Conservation (phyloP, 257 asterid genomes). For the Phtheirospermum japonicum region DNA sequence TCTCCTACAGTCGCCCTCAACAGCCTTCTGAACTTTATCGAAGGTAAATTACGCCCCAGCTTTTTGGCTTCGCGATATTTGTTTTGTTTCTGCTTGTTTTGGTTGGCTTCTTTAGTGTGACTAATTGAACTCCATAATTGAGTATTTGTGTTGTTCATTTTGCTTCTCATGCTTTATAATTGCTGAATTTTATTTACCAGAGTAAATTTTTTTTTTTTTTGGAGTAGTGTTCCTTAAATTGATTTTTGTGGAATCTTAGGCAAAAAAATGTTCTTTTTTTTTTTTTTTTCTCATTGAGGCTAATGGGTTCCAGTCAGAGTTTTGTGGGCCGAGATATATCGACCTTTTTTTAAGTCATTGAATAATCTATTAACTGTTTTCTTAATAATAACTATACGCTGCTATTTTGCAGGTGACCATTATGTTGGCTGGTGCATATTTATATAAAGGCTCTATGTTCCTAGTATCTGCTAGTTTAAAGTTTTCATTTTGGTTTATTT, state of each 20-base stretch:
- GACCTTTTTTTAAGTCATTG: background rate
- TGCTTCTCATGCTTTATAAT: slow-evolving; percentile 20
- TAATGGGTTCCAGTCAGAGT: background rate
- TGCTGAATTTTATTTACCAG: slow-evolving; percentile 12
- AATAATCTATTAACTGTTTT: too few relatives aligned
- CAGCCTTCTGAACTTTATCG: slow-evolving; percentile 7
- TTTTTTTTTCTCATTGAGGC: slow-evolving; percentile 1
- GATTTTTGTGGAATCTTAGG: too few relatives aligned
- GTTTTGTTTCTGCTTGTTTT: background rate
- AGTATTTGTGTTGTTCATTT: slow-evolving; percentile 14
- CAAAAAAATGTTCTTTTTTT: background rate
- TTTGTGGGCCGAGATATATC: slow-evolving; percentile 4
- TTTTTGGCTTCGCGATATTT: background rate
- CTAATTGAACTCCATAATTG: slow-evolving; percentile 15
- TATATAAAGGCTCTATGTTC: background rate
- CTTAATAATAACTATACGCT: too few relatives aligned
- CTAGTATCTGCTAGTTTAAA: background rate
- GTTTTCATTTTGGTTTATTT: slow-evolving; percentile 17
- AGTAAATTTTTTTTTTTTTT: too few relatives aligned
- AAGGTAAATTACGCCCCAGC: background rate
- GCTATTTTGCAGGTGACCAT: too few relatives aligned
- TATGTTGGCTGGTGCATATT: slow-evolving; percentile 17
- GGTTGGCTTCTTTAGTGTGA: background rate
- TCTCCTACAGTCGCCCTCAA: slow-evolving; percentile 24
- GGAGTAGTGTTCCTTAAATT: too few relatives aligned